These are phyloP conservation scores for Brasenia schreberi DNA, from an alignment of 164 flowering plant species.

Conservation along the genomic window DNA sequence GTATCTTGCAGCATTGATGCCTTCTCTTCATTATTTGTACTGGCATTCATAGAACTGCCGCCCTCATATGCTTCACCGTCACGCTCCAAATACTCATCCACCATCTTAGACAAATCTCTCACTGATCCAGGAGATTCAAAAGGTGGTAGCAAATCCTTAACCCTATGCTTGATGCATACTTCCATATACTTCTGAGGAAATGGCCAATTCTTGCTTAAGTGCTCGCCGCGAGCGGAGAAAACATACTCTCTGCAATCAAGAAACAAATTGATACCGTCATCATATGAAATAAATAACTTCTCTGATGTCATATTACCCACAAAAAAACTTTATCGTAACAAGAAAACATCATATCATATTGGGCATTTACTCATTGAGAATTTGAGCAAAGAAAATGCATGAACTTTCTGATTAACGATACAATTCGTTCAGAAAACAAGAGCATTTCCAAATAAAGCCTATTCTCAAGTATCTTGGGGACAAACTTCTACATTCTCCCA, in stretches of 20 bases:
- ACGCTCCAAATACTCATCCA: not conserved
- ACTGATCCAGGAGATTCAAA: conserved; percentile 42
- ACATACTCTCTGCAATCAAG: conserved; percentile 70
- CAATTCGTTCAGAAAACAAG: not conserved
- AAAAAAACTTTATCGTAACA: not conserved
- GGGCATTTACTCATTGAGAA: not conserved
- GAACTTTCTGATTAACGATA: not conserved
- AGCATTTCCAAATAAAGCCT: not conserved
- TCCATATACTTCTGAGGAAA: conserved; percentile 52
- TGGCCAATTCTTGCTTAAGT: conserved; percentile 73
- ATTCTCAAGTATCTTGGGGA: not conserved
- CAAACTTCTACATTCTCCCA: not conserved
- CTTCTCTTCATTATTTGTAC: not conserved
- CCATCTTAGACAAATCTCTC: conserved; percentile 13
- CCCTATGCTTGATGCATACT: conserved; percentile 72
- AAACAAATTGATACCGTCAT: not conserved
- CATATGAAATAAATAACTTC: not conserved
- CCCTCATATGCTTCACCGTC: not conserved
- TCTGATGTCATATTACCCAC: not conserved
- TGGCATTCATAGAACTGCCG: not conserved
- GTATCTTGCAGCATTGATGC: not conserved
- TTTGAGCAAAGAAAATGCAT: not conserved
- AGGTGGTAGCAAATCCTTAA: conserved; percentile 71
- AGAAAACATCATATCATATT: not conserved
- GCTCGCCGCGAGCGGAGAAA: conserved; percentile 38